Base-by-base conservation (phyloP, 2,329 filamentous ascomycete species). In the Trichoderma simmonsii region DNA sequence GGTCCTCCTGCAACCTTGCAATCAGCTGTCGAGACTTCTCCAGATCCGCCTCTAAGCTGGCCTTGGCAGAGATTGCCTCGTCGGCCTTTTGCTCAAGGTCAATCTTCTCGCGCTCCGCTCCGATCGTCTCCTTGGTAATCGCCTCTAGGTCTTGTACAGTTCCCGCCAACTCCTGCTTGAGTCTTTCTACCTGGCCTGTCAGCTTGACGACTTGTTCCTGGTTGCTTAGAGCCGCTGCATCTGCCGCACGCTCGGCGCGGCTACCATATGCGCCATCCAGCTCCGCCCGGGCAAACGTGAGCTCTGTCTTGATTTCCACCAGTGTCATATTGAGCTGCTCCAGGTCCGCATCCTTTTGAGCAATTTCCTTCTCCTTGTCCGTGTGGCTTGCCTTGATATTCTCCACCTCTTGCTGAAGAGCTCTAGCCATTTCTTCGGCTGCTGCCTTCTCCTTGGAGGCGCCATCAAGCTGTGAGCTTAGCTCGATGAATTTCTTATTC, bases 221-320 rank as follows among this genome's bases (percentile, higher is more conserved):
- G 71, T 80, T 84, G 79, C 88, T 86, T 75, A 86, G 81, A 60
- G 86, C 86, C 1, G 88, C 88, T 24, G 86, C 85, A 74, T 89
- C 87, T 14, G 86, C 86, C 24, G 88, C 88, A 26, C 88, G 86
- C 80, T 90, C 85, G 72, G 86, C 85, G 72, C 88, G 85, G 71
- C 86, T 85, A 71, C 88, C 88, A 77, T 90, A 89, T 30, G 88
- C 88, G 71, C 87, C 87, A 74, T 90, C 88, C 34, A 90, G 84
- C 79, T 90, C 88, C 21, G 88, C 88, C 77, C 87, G 86, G 65
- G 87, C 86, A 76, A 90, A 85, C 60, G 88, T 89, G 72, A 89
- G 82, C 76, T 90, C 88, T 68, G 87, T 89, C 83, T 90, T 90
- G 77, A 88, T 83, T 80, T 89, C 87, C 39, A 87, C 85, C 70